Percentiles rank a stretch among this genome's conserved stretches.
Evolutionary conservation across 176 grass and related monocot species (phyloP).

Genomic region (Oryza punctata): DNA sequence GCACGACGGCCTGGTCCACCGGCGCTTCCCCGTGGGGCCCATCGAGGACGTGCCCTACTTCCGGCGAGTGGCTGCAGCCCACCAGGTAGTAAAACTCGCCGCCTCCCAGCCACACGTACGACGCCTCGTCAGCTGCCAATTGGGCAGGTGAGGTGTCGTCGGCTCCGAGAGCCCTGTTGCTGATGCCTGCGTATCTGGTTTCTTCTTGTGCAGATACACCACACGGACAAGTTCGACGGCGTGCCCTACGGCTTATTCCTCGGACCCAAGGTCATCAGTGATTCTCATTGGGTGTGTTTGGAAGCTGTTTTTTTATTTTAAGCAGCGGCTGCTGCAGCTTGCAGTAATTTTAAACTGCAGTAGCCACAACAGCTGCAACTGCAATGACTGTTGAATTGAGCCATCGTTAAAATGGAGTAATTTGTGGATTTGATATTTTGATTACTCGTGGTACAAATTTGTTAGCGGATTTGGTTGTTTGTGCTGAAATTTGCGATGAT

Average conservation of each 20-base stretch:
- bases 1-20: constrained; percentile 81
- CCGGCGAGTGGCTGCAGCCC: constrained; percentile 70
- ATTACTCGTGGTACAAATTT: background rate
- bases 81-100: constrained; percentile 47
- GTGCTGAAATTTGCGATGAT: background rate
- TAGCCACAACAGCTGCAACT: no score
- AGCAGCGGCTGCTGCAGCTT: no score
- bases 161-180: background rate
- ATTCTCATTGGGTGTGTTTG: background rate
- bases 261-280: constrained; percentile 70
- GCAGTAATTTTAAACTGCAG: no score
- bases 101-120: background rate
- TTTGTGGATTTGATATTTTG: background rate
- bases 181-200: background rate
- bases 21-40: constrained; percentile 66
- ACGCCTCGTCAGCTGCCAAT: background rate
- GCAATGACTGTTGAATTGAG: no score
- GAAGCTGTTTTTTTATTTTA: no score
- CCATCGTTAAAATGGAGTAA: no score
- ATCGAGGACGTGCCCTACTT: constrained; percentile 82
- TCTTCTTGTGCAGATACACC: constrained; percentile 63
- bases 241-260: constrained; percentile 85
- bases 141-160: background rate
- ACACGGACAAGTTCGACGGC: constrained; percentile 72
- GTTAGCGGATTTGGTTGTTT: background rate